A percentile compares a stretch with the other conserved stretches of the same genome.
Evolutionary conservation across 2,329 filamentous ascomycete genomes (phyloP).

Genomic region (Rutstroemia sp.): DNA sequence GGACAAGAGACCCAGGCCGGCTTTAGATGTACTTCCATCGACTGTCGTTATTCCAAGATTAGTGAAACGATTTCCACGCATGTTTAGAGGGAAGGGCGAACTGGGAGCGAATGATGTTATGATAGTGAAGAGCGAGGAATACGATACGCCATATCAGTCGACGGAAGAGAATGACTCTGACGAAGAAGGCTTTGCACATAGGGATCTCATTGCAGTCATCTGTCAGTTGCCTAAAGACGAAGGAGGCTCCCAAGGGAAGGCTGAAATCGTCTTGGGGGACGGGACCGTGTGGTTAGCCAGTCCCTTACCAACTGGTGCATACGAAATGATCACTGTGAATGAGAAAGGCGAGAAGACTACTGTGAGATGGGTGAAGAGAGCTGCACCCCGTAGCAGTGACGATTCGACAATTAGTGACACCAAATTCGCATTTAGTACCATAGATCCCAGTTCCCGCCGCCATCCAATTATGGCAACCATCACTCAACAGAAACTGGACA

Average conservation of each 20-base stretch:
- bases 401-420: constrained; percentile 32
- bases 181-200: constrained; percentile 41
- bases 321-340: constrained; percentile 51
- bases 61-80: constrained; percentile 52
- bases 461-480: constrained; percentile 70
- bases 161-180: constrained; percentile 47
- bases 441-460: constrained; percentile 59
- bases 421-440: constrained; percentile 71
- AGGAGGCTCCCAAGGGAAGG: constrained; percentile 31
- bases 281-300: constrained; percentile 51
- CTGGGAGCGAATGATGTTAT: constrained; percentile 64
- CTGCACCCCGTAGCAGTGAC: constrained; percentile 29
- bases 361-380: constrained; percentile 61
- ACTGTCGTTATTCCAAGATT: constrained; percentile 54
- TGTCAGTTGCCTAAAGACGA: constrained; percentile 51
- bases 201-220: constrained; percentile 60
- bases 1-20: constrained; percentile 55
- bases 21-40: constrained; percentile 67
- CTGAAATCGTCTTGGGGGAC: constrained; percentile 60
- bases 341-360: constrained; percentile 52
- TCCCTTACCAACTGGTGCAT: constrained; percentile 48
- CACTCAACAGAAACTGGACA: constrained; percentile 54
- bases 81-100: constrained; percentile 56
- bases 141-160: constrained; percentile 37
- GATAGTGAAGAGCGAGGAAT: constrained; percentile 63